These are phyloP conservation scores for Colletotrichum sp. DNA, from an alignment of 2,329 filamentous ascomycete species.

Conservation along the genomic window DNA sequence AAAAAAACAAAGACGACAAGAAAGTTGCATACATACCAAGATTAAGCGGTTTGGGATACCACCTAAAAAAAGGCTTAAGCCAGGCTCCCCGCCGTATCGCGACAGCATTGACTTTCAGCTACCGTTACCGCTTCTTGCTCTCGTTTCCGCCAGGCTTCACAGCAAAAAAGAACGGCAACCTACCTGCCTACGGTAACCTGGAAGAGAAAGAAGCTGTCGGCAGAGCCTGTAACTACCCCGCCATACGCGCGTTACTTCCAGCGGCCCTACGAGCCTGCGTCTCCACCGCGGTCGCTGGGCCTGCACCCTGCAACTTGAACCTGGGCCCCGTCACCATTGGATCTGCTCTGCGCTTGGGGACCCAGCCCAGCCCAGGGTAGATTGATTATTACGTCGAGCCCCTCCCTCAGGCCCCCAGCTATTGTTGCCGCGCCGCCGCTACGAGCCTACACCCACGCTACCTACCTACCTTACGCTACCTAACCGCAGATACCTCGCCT, in stretches of 20 bases:
- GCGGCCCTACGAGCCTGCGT: not conserved
- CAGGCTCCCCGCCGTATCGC: not conserved
- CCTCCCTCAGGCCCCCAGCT: not conserved
- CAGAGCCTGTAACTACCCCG: slow-evolving; percentile 14
- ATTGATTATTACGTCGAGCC: slow-evolving; percentile 20
- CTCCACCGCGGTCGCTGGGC: not conserved
- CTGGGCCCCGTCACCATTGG: slow-evolving; percentile 9
- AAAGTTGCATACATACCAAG: not conserved
- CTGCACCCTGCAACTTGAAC: not conserved
- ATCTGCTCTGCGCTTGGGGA: slow-evolving; percentile 8
- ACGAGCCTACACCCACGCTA: not conserved
- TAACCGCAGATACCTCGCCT: not conserved
- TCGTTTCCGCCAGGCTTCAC: not conserved
- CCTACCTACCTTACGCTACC: not conserved
- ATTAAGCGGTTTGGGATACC: not conserved
- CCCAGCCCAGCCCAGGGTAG: slow-evolving; percentile 9
- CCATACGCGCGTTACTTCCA: slow-evolving; percentile 20
- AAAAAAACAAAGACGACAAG: not conserved
- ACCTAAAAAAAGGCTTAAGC: not conserved
- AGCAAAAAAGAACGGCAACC: not conserved
- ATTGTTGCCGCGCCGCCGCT: not conserved
- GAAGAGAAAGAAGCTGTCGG: not conserved
- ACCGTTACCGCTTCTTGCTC: not conserved
- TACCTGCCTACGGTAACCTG: not conserved
- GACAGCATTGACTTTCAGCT: slow-evolving; percentile 1